Conservation (phyloP, 805 yeast species). For the Suhomyces faveliae region DNA sequence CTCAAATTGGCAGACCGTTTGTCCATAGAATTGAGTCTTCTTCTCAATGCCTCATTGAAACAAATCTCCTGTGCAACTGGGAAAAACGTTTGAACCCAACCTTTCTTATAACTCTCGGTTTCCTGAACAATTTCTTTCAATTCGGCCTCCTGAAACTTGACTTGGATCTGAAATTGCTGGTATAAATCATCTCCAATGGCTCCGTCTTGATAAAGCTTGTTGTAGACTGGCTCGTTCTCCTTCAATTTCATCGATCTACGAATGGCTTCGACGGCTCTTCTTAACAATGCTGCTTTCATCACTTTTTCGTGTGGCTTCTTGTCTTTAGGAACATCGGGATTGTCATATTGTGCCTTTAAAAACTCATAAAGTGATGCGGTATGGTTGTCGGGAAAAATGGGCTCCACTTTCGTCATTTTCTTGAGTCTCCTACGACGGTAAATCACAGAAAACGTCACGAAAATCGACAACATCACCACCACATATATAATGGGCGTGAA, state of each 20-base stretch:
- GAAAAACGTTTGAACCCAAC: slow-evolving; percentile 77
- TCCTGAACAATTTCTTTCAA: slow-evolving; percentile 72
- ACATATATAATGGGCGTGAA: slow-evolving; percentile 76
- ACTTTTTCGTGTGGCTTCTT: slow-evolving; percentile 73
- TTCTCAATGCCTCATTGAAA: slow-evolving; percentile 85
- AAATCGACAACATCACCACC: slow-evolving; percentile 61
- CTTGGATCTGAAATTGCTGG: slow-evolving; percentile 75
- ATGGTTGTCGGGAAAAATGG: slow-evolving; percentile 71
- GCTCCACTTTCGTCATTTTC: slow-evolving; percentile 58
- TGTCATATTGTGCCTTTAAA: slow-evolving; percentile 46
- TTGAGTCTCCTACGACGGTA: slow-evolving; percentile 59
- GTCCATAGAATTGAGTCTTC: slow-evolving; percentile 57
- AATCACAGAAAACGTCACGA: slow-evolving; percentile 64
- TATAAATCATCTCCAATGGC: slow-evolving; percentile 87
- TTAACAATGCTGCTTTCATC: slow-evolving; percentile 56
- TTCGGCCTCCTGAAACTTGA: slow-evolving; percentile 78
- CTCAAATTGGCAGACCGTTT: slow-evolving; percentile 33
- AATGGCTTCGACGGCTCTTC: slow-evolving; percentile 79
- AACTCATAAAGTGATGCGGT: slow-evolving; percentile 63
- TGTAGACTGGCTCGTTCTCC: slow-evolving; percentile 71
- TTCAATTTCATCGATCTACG: slow-evolving; percentile 79
- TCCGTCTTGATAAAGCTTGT: slow-evolving; percentile 77
- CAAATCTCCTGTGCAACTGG: slow-evolving; percentile 85
- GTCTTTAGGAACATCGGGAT: slow-evolving; percentile 35
- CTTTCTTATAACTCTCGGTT: slow-evolving; percentile 69